Conservation (phyloP, 352 stramenopile species). For the Saprolegnia parasitica region DNA sequence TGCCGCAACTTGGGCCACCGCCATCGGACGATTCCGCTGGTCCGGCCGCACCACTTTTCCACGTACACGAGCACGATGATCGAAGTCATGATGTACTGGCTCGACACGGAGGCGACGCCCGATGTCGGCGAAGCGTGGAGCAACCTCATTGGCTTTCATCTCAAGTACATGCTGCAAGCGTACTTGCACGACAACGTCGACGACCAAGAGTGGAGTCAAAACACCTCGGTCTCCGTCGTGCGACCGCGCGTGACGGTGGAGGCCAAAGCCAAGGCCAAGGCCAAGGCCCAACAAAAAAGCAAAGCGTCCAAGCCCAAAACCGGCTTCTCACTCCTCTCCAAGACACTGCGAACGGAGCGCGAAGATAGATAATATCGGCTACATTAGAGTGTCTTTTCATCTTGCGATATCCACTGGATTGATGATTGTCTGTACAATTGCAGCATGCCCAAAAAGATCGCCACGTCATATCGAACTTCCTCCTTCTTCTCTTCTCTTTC, state of each 20-base stretch:
- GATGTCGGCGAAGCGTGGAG: constrained; percentile 28
- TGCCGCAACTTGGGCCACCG: constrained; percentile 26
- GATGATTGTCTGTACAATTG: too few species aligned
- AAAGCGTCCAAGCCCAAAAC: neutral
- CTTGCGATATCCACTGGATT: too few species aligned
- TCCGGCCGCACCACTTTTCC: constrained; percentile 28
- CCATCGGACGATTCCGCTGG: constrained; percentile 1
- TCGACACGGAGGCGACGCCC: constrained; percentile 20
- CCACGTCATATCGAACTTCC: too few species aligned
- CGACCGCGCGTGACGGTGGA: neutral
- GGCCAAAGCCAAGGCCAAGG: neutral
- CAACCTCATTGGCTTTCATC: constrained; percentile 25
- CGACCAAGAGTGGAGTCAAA: constrained; percentile 23
- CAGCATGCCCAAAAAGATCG: too few species aligned
- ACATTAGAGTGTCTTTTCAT: too few species aligned
- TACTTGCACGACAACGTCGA: constrained; percentile 6
- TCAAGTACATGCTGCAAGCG: constrained; percentile 27
- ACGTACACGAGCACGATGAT: constrained; percentile 20
- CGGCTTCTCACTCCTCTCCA: neutral
- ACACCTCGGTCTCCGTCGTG: neutral
- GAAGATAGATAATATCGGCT: too few species aligned
- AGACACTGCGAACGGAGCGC: neutral
- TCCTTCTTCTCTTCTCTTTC: too few species aligned
- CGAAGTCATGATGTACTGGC: constrained; percentile 27
- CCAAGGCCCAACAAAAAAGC: neutral